These are phyloP conservation scores for Aspergillus fructus DNA, from an alignment of 2,329 filamentous ascomycete species.

Conservation along the genomic window DNA sequence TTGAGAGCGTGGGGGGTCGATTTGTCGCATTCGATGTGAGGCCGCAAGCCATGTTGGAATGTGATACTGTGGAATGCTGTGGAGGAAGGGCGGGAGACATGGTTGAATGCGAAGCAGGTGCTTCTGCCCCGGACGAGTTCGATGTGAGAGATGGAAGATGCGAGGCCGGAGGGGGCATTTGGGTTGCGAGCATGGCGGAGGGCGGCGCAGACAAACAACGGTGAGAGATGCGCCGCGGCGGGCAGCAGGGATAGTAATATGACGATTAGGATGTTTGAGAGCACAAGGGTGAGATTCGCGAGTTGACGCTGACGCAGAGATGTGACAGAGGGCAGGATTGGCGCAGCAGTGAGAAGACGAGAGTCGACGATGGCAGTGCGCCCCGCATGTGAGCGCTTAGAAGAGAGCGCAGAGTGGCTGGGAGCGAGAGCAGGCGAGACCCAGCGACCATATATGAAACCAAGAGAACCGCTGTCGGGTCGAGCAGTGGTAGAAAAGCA, in stretches of 20 bases:
- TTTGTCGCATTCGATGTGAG: conserved; percentile 14
- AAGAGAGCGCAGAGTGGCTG: conserved; percentile 2
- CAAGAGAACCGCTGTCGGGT: neutral
- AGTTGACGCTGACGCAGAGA: neutral
- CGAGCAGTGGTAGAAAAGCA: neutral
- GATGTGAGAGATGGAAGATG: conserved; percentile 12
- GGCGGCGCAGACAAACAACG: conserved; percentile 9
- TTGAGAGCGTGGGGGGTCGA: conserved; percentile 28
- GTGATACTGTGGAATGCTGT: conserved; percentile 8
- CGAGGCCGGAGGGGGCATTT: conserved; percentile 23
- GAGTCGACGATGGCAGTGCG: conserved; percentile 4
- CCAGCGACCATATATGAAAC: neutral
- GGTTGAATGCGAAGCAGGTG: conserved; percentile 10
- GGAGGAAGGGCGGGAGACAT: conserved; percentile 11
- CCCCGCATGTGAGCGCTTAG: conserved; percentile 8
- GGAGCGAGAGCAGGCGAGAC: neutral
- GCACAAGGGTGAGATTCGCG: neutral
- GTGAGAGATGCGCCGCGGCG: neutral
- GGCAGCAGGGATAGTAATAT: neutral
- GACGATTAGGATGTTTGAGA: neutral
- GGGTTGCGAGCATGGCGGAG: conserved; percentile 24
- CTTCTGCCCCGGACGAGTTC: conserved; percentile 6
- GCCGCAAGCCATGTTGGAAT: conserved; percentile 18
- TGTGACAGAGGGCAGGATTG: neutral
- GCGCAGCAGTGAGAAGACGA: neutral